Evolutionary conservation across 2,329 filamentous ascomycete genomes (phyloP).

Genomic region (Neopestalotiopsis sp.): DNA sequence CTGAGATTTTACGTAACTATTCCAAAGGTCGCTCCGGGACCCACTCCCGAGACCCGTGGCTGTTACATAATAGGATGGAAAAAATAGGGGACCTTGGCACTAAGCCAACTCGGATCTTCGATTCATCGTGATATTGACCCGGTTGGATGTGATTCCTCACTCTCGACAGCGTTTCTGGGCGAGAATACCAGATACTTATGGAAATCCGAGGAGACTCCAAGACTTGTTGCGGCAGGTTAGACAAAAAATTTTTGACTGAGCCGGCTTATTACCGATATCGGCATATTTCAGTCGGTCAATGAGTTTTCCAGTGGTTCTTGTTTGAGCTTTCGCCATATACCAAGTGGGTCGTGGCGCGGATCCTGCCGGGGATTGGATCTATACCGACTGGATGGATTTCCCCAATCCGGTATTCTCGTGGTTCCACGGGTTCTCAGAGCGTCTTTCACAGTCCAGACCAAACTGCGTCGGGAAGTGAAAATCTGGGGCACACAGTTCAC

Average conservation of each 20-base stretch:
- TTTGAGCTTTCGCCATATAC: neutral
- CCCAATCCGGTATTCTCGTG: neutral
- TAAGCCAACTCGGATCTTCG: neutral
- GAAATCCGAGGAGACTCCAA: neutral
- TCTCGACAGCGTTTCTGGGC: neutral
- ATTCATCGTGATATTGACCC: neutral
- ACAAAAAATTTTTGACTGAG: neutral
- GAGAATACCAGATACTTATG: neutral
- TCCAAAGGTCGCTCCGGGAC: neutral
- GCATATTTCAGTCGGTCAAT: neutral
- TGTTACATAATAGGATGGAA: neutral
- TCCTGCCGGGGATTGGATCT: neutral
- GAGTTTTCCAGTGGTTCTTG: neutral
- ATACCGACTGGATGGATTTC: slow-evolving; percentile 2
- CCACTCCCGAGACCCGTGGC: neutral
- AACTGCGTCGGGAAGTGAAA: neutral
- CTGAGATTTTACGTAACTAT: neutral
- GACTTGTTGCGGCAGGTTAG: neutral
- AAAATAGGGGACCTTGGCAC: neutral
- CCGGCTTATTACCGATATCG: neutral
- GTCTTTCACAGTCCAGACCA: neutral
- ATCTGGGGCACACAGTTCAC: neutral
- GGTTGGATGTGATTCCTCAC: neutral
- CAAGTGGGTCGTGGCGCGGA: slow-evolving; percentile 7
- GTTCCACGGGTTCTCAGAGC: neutral